Conservation (phyloP, 2,329 filamentous ascomycete genomes). For the Malbranchea zuffiana region DNA sequence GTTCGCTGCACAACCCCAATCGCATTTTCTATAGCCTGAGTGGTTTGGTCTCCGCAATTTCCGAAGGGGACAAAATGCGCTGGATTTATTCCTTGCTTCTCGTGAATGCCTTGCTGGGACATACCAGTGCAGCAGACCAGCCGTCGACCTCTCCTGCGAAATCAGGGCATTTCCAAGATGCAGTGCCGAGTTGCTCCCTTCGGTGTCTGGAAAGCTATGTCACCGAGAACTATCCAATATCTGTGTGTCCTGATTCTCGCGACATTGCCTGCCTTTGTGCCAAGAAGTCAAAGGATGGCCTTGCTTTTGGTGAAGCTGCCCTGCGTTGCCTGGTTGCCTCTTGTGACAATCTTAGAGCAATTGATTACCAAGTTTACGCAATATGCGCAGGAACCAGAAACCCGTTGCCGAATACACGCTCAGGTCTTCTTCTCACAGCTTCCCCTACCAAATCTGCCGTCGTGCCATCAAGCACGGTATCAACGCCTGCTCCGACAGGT, state of each 20-base stretch:
- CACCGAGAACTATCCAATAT: slow-evolving; percentile 45
- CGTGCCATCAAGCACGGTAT: slow-evolving; percentile 9
- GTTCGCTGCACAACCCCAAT: too few relatives aligned
- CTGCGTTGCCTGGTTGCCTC: slow-evolving; percentile 53
- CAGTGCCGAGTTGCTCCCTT: slow-evolving; percentile 50
- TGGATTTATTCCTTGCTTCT: too few relatives aligned
- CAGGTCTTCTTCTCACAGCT: slow-evolving; percentile 10
- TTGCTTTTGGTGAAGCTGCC: slow-evolving; percentile 61
- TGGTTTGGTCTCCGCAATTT: too few relatives aligned
- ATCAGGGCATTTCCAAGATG: slow-evolving; percentile 19
- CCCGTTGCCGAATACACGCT: slow-evolving; percentile 51
- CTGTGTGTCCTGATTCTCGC: slow-evolving; percentile 40
- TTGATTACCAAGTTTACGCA: slow-evolving; percentile 37
- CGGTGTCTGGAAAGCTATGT: slow-evolving; percentile 55
- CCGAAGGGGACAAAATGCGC: too few relatives aligned
- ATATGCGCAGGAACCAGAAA: slow-evolving; percentile 47
- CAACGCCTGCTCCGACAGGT: slow-evolving; percentile 13
- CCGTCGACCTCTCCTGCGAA: slow-evolving; percentile 10
- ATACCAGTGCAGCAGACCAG: slow-evolving; percentile 11
- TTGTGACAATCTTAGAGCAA: slow-evolving; percentile 42
- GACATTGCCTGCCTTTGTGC: slow-evolving; percentile 56
- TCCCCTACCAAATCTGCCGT: too few relatives aligned
- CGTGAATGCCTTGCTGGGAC: background rate
- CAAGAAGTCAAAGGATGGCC: slow-evolving; percentile 47
- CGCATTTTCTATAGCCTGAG: too few relatives aligned